Evolutionary conservation across 352 stramenopile genomes (phyloP), one percentile per base, ranked within the genome.

Genomic region (Globisporangium acanthophoron): DNA sequence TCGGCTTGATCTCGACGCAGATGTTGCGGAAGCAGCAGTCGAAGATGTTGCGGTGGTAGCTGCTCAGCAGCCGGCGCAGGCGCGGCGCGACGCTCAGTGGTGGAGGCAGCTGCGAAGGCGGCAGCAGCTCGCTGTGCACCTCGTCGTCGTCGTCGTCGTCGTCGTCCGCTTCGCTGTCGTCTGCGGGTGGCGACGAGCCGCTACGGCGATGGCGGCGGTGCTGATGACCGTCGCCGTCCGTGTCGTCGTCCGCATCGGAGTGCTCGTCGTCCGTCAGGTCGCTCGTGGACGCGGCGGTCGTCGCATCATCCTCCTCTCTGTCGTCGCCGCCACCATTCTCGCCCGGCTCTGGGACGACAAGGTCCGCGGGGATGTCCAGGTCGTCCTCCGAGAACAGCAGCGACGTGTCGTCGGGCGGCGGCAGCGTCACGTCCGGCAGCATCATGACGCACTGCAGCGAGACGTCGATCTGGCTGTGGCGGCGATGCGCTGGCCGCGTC

Each of bases 1-100:
- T 96, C 21, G 85, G 82, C 61, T 96, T 96, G 52, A 96, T 69
- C 61, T 96, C 87, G 50, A 96, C 78, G 60, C 85, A 90, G 45
- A 96, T 83, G 53, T 90, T 90, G 43, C 82, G 77, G 62, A 92
- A 92, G 61, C 82, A 92, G 58, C 82, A 92, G 68, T 92, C 82
- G 52, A 92, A 92, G 29, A 92, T 81, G 56, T 87, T 88, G 43
- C 69, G 73, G 12, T 71, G 69, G 40, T 71, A 71, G 58, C 58
- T 73, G 57, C 66, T 87, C 33, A 62, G 58, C 16, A 72, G 31
- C 44, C 67, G 66, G 16, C 58, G 61, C 18, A 63, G 50, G 9
- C 64, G 58, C 20, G 65, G 59, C 16, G 64, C 40, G 2, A 58
- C 54, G 1, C 24, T 50, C 51, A 45, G 46, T 41, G 54, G 47